Percentiles rank a stretch among this genome's conserved stretches.
Evolutionary conservation across 192 early-diverging fungal species (phyloP).

Genomic region (Geranomyces variabilis): DNA sequence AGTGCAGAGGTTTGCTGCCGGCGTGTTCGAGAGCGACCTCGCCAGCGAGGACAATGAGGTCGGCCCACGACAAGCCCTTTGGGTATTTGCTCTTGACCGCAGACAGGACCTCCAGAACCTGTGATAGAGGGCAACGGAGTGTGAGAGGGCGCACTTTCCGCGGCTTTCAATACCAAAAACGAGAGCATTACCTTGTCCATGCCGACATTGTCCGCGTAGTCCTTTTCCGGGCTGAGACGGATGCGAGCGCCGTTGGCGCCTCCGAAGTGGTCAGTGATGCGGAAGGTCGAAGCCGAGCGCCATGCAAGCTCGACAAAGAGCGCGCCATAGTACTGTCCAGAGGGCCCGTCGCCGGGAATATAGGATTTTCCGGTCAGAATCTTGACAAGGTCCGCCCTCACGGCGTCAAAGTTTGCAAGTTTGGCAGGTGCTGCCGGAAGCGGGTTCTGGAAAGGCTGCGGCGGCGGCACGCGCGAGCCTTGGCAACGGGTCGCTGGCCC

Average conservation of each 20-base stretch:
- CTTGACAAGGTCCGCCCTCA: conserved; percentile 16
- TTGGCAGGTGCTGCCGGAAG: conserved; percentile 34
- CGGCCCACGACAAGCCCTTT: conserved; percentile 73
- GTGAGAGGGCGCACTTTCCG: too few relatives aligned
- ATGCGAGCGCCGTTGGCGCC: conserved; percentile 40
- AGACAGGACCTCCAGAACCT: conserved; percentile 72
- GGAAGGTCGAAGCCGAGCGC: conserved; percentile 38
- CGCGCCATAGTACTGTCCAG: conserved; percentile 30
- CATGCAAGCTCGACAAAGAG: conserved; percentile 35
- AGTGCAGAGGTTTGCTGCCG: conserved; percentile 34
- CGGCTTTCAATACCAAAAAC: not conserved
- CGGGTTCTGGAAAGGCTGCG: conserved; percentile 42
- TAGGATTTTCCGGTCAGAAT: not conserved
- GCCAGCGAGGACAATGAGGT: conserved; percentile 48
- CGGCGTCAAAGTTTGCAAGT: conserved; percentile 9
- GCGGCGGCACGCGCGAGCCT: conserved; percentile 29
- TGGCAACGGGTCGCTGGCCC: conserved; percentile 31
- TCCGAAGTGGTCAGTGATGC: conserved; percentile 35
- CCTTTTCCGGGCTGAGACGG: conserved; percentile 39
- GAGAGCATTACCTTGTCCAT: not conserved
- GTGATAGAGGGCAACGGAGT: conserved; percentile 41
- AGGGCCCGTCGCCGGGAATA: conserved; percentile 6
- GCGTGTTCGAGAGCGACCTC: conserved; percentile 31
- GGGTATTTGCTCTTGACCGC: conserved; percentile 80
- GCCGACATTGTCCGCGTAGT: conserved; percentile 74